phyloP scores from a whole-genome alignment of 176 grass and related monocot species.

The Elaeis guineensis region DNA sequence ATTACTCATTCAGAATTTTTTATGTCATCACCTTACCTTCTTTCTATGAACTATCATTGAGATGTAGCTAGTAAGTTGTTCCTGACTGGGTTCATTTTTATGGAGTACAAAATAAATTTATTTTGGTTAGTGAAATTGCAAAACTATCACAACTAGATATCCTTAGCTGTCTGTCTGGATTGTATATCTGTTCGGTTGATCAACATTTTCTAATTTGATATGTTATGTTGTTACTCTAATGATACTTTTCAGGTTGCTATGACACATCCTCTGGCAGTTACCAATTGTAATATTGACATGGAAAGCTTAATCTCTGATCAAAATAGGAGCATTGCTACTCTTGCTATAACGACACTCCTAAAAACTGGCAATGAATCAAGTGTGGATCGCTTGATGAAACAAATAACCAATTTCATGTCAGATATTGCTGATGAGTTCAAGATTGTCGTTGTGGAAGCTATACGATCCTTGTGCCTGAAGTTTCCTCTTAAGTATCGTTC shows the following conservation, averaged over 20 bases:
- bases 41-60: too few relatives aligned
- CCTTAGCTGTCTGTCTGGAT: too few relatives aligned
- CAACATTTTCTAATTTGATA: conserved; percentile 1
- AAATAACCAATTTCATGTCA: conserved; percentile 98
- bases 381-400: conserved; percentile 98
- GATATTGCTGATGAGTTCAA: conserved; percentile 99
- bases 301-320: conserved; percentile 99
- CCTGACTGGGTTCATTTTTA: too few relatives aligned
- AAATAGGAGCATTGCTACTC: conserved; percentile 97
- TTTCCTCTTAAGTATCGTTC: conserved; percentile 98
- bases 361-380: conserved; percentile 99
- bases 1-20: too few relatives aligned
- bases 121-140: too few relatives aligned
- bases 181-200: too few relatives aligned
- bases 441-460: conserved; percentile 96
- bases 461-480: conserved; percentile 94
- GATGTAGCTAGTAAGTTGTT: too few relatives aligned
- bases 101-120: too few relatives aligned
- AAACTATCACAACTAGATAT: too few relatives aligned
- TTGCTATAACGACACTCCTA: conserved; percentile 89
- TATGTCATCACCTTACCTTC: too few relatives aligned
- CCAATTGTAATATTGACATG: conserved; percentile 99
- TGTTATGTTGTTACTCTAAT: conserved; percentile 14
- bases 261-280: conserved; percentile 91
- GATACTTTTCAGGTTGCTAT: conserved; percentile 64